Base-by-base conservation (phyloP, 1,139 yeast genomes). In the Tardiomyces blankii region DNA sequence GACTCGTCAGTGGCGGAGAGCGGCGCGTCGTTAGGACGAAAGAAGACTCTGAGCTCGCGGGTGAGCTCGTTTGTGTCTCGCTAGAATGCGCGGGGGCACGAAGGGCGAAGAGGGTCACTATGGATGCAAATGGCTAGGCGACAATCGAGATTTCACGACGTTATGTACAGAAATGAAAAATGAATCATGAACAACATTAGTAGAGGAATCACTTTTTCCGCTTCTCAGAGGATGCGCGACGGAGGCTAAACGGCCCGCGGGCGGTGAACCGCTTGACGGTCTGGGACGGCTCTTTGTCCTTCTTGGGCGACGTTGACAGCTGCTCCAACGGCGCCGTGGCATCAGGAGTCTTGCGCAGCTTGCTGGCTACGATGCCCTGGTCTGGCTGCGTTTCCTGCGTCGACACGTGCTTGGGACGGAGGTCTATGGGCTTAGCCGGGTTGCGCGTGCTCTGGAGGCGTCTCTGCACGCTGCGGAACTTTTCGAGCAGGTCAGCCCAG, bases 401-500 rank as follows among this genome's bases (percentile, higher is more conserved):
- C 25, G 25, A 21, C 7, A 7, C 7, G 25, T 21, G 4, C 25
- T 21, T 21, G 25, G 7, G 7, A 7, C 25, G 25, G 7, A 21
- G 25, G 25, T 21, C 25, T 4, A 21, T 4, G 5, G 16, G 35
- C 16, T 12, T 30, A 4, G 35, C n/a, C 16, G 35, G 35, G 16
- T 30, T 30, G 18, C 27, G 27, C 25, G 42, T 9, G 16, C n/a
- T 16, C 33, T 78, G 80, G 47, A 80, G 81, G 42, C 65, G 67
- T 47, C 75, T 75, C 60, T 82, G 91, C 6, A 80, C 74, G 18
- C 68, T 68, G 43, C 74, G 72, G 61, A 83, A 85, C 48, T 73
- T 75, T 41, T 77, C 81, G 44, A 83, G 69, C 62, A 84, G 67
- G 47, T 80, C 86, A 28, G 69, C 66, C 80, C 75, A 72, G 42